A percentile compares a stretch with the other conserved stretches of the same genome.
Conservation (phyloP, 345 rosid species). For the Eucalyptus viminalis region DNA sequence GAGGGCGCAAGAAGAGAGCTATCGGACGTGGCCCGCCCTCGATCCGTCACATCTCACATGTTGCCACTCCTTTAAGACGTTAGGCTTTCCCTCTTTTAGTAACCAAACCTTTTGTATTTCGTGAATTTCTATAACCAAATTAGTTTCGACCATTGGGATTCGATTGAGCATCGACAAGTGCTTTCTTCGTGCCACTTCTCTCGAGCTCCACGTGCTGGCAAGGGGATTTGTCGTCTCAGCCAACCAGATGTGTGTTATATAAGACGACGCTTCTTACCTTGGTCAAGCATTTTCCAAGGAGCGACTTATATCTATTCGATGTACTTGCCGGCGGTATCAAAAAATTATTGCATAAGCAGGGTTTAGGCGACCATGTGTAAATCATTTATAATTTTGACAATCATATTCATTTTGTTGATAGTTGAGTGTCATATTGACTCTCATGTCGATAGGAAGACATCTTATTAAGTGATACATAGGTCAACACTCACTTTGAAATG, state of each 20-base stretch:
- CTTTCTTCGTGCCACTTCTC: neutral
- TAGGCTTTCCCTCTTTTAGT: neutral
- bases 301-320: neutral
- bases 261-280: neutral
- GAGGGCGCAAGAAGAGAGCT: neutral
- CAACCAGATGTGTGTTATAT: neutral
- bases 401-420: neutral
- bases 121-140: neutral
- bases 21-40: neutral
- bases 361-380: neutral
- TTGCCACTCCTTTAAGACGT: neutral
- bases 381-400: neutral
- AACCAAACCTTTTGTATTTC: neutral
- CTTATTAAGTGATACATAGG: neutral
- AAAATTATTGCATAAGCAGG: neutral
- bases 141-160: neutral
- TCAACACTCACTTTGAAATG: neutral
- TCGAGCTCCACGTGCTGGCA: neutral
- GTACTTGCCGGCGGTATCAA: neutral
- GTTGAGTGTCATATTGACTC: neutral
- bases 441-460: neutral
- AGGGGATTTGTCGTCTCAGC: neutral
- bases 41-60: neutral
- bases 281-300: neutral
- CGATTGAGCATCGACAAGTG: neutral